A percentile compares a stretch with the other conserved stretches of the same genome.
These are phyloP conservation scores for Nitzschia putrida DNA, from an alignment of 108 stramenopile genomes.

Conservation along the genomic window DNA sequence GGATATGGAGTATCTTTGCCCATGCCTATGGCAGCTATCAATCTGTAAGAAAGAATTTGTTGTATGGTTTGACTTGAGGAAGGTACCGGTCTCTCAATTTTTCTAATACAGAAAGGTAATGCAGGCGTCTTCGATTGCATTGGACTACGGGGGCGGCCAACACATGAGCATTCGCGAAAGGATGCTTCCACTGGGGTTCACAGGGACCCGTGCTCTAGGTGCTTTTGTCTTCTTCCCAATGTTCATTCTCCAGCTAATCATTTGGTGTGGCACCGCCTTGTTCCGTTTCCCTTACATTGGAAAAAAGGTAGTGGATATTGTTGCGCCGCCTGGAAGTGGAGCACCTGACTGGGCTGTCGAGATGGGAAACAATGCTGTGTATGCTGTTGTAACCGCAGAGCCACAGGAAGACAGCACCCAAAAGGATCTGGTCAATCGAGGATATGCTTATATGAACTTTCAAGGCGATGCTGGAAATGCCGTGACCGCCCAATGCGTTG, in stretches of 20 bases:
- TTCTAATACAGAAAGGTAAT: slow-evolving; percentile 26
- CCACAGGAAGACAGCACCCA: neutral
- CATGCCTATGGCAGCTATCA: slow-evolving; percentile 48
- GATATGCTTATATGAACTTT: slow-evolving; percentile 31
- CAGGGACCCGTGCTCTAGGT: slow-evolving; percentile 2
- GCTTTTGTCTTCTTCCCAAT: slow-evolving; percentile 38
- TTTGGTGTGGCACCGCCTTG: neutral
- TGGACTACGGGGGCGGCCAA: slow-evolving; percentile 37
- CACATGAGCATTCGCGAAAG: slow-evolving; percentile 39
- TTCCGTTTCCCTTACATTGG: slow-evolving; percentile 34
- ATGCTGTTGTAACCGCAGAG: slow-evolving; percentile 31
- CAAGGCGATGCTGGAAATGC: slow-evolving; percentile 52
- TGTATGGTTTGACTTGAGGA: neutral
- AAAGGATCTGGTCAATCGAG: slow-evolving; percentile 22
- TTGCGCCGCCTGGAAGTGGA: slow-evolving; percentile 44
- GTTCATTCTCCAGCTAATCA: slow-evolving; percentile 14
- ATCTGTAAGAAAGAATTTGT: slow-evolving; percentile 20
- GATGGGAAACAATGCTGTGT: slow-evolving; percentile 30
- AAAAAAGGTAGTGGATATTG: slow-evolving; percentile 6
- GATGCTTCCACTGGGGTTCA: slow-evolving; percentile 39
- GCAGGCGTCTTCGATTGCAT: slow-evolving; percentile 40
- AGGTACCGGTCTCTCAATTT: neutral
- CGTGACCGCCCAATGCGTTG: slow-evolving; percentile 48
- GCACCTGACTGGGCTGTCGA: slow-evolving; percentile 30
- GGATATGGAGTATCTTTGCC: slow-evolving; percentile 28